Evolutionary conservation across 345 rosid genomes (phyloP).

Genomic region (Syzygium jambos): DNA sequence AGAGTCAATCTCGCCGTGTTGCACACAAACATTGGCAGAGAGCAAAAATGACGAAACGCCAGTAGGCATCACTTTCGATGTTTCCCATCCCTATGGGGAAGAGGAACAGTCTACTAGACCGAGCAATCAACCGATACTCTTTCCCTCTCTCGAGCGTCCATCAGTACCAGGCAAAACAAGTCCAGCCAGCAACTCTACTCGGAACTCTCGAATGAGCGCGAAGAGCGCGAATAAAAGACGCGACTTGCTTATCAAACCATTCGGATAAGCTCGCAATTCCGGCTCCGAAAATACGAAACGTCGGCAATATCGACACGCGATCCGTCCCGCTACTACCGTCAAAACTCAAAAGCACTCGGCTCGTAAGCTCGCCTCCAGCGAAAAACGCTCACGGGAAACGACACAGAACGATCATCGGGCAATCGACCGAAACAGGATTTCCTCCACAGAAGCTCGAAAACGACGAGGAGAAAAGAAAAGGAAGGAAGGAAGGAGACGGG

Average conservation of each 20-base stretch:
- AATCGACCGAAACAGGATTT: neutral
- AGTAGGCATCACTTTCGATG: neutral
- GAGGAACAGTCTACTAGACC: neutral
- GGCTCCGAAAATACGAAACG: neutral
- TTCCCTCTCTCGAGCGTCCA: neutral
- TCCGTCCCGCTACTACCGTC: neutral
- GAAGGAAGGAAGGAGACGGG: neutral
- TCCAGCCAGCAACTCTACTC: neutral
- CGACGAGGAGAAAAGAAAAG: neutral
- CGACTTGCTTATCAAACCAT: neutral
- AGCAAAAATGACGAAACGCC: neutral
- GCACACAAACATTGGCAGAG: neutral
- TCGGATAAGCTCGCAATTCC: neutral
- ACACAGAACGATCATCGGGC: neutral
- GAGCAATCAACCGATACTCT: neutral
- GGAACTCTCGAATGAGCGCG: neutral
- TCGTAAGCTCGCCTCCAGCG: neutral
- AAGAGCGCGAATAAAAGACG: neutral
- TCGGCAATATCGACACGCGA: neutral
- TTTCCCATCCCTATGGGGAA: neutral
- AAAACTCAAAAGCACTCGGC: neutral
- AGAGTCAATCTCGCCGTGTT: neutral
- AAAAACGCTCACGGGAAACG: neutral
- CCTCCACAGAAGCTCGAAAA: neutral
- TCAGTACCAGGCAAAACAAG: neutral